Percentiles rank a stretch among this genome's conserved stretches.
phyloP scores from a whole-genome alignment of 75 land plant genomes.

The Adiantum capillusveneris region DNA sequence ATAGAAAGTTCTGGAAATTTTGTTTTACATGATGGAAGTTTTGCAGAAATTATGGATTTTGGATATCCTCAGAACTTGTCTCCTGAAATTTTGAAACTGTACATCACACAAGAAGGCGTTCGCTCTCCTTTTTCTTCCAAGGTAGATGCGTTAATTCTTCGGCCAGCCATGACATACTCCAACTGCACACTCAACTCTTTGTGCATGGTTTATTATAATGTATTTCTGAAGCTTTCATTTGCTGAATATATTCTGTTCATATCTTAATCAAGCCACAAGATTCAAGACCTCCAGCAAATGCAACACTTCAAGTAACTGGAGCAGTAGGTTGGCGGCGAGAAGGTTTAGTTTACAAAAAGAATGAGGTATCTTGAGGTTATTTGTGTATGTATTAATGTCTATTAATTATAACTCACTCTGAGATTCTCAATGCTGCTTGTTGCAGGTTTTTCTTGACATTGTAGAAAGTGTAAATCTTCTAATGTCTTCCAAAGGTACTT shows the following conservation, averaged over 20 bases:
- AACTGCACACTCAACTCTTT: not conserved
- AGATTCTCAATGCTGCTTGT: not conserved
- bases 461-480: conserved; percentile 99
- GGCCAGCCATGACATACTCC: too few species aligned
- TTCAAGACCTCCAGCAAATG: conserved; percentile 89
- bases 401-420: not conserved
- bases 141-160: too few species aligned
- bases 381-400: not conserved
- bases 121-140: conserved; percentile 99
- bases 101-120: conserved; percentile 97
- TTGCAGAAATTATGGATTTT: conserved; percentile 98
- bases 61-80: conserved; percentile 99
- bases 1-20: too few species aligned
- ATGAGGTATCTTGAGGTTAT: conserved; percentile 54
- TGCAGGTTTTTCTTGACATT: conserved; percentile 95
- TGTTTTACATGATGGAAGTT: not conserved
- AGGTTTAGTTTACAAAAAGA: conserved; percentile 94
- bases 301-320: conserved; percentile 98
- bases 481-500: conserved; percentile 99
- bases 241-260: too few species aligned
- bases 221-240: not conserved
- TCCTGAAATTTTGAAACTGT: conserved; percentile 94
- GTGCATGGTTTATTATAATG: not conserved
- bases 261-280: conserved; percentile 94
- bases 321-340: conserved; percentile 99